Evolutionary conservation across 176 grass and related monocot species (phyloP).

Genomic region (Carex littledalei): DNA sequence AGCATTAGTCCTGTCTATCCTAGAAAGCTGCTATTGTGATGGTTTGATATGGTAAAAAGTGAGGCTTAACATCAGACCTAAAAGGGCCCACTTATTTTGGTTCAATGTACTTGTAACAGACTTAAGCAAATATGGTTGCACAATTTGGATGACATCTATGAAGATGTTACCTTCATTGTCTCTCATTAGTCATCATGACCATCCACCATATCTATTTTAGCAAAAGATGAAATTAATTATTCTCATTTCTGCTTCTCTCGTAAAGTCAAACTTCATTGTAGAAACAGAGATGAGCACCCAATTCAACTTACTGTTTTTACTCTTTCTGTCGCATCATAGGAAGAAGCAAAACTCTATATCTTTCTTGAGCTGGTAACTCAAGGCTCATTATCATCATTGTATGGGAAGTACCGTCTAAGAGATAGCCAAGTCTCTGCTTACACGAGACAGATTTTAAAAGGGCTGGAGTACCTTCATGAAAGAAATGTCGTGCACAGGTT

Average conservation of each 20-base stretch:
- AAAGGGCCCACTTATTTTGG: background rate
- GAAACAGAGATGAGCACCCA: background rate
- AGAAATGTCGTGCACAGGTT: constrained; percentile 97
- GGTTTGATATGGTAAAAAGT: background rate
- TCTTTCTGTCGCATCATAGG: constrained; percentile 27
- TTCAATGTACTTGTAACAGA: background rate
- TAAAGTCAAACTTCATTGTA: background rate
- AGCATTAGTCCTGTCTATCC: constrained; percentile 1
- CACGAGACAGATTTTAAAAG: constrained; percentile 89
- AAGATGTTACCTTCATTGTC: background rate
- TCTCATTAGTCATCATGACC: background rate
- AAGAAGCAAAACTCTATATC: constrained; percentile 91
- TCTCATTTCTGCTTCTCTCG: constrained; percentile 5
- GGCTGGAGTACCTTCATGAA: constrained; percentile 86
- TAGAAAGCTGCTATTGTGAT: background rate
- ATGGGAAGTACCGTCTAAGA: constrained; percentile 71
- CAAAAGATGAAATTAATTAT: constrained; percentile 16
- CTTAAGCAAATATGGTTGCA: background rate
- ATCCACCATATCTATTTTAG: background rate
- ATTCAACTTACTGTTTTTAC: constrained; percentile 5
- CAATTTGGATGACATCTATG: background rate
- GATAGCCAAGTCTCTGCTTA: constrained; percentile 91
- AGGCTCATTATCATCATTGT: constrained; percentile 87
- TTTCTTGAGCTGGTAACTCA: constrained; percentile 97
- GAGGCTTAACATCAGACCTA: background rate